Evolutionary conservation across 2,329 filamentous ascomycete genomes (phyloP).

Genomic region (Penicillium sp.): DNA sequence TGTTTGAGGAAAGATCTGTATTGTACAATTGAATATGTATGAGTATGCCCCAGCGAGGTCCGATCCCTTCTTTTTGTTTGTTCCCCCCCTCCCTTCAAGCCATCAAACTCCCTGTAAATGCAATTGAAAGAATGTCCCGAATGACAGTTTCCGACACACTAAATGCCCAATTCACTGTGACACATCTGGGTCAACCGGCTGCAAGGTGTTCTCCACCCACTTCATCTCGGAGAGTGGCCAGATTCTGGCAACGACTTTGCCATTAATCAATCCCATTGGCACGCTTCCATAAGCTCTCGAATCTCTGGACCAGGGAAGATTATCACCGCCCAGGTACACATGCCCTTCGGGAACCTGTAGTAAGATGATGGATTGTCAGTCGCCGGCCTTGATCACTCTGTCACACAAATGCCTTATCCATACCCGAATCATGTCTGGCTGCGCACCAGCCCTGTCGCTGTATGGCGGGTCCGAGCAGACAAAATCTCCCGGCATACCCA

Average conservation of each 20-base stretch:
- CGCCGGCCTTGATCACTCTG: no score
- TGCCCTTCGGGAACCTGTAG: constrained; percentile 78
- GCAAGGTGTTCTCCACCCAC: constrained; percentile 35
- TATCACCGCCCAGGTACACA: constrained; percentile 87
- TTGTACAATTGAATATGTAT: constrained; percentile 40
- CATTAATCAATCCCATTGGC: constrained; percentile 74
- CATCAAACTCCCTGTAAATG: constrained; percentile 27
- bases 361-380: not conserved
- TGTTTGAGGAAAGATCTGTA: constrained; percentile 30
- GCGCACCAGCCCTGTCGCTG: constrained; percentile 26
- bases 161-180: not conserved
- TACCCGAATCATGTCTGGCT: constrained; percentile 48
- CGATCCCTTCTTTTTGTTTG: constrained; percentile 9
- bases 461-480: constrained; percentile 41
- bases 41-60: constrained; percentile 33
- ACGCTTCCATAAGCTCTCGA: constrained; percentile 81
- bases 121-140: constrained; percentile 3
- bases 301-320: constrained; percentile 75
- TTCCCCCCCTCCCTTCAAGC: constrained; percentile 26
- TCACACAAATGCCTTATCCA: constrained; percentile 3
- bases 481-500: constrained; percentile 62
- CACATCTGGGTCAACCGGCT: constrained; percentile 24
- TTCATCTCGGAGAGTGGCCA: constrained; percentile 33
- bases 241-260: constrained; percentile 63
- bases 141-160: not conserved